These are phyloP conservation scores for Calophaca sinica DNA, from an alignment of 306 rosid genomes.

Conservation along the genomic window DNA sequence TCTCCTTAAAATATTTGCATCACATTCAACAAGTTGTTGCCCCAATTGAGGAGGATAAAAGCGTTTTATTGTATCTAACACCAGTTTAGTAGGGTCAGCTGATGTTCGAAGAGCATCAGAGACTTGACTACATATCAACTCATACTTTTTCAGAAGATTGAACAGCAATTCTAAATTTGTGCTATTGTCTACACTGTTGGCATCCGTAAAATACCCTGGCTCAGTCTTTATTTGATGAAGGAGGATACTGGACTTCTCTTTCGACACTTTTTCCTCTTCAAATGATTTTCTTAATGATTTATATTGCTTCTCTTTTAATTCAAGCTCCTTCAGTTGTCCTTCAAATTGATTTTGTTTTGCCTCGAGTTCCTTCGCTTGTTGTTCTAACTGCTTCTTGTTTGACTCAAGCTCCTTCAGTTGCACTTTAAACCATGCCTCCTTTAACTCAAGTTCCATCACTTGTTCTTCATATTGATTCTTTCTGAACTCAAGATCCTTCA, in stretches of 20 bases:
- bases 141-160: conserved; percentile 19
- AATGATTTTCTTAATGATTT: conserved; percentile 26
- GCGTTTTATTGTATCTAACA: conserved; percentile 28
- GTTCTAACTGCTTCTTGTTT: conserved; percentile 43
- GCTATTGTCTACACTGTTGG: conserved; percentile 8
- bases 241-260: conserved; percentile 33
- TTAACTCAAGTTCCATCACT: conserved; percentile 1
- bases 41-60: neutral
- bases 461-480: neutral
- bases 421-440: conserved; percentile 24
- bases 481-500: neutral
- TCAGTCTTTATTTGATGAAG: conserved; percentile 39
- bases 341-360: conserved; percentile 15
- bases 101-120: conserved; percentile 34
- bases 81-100: conserved; percentile 34
- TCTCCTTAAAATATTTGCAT: conserved; percentile 16
- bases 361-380: neutral
- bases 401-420: conserved; percentile 34
- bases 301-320: conserved; percentile 32
- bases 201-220: conserved; percentile 18
- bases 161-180: conserved; percentile 1
- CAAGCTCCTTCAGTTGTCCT: conserved; percentile 26
- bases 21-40: conserved; percentile 29
- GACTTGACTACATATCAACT: conserved; percentile 9
- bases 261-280: conserved; percentile 29